Evolutionary conservation across 2,329 filamentous ascomycete species (phyloP), one percentile per base, ranked within the genome.

Genomic region (Scleromitrula shiraiana): DNA sequence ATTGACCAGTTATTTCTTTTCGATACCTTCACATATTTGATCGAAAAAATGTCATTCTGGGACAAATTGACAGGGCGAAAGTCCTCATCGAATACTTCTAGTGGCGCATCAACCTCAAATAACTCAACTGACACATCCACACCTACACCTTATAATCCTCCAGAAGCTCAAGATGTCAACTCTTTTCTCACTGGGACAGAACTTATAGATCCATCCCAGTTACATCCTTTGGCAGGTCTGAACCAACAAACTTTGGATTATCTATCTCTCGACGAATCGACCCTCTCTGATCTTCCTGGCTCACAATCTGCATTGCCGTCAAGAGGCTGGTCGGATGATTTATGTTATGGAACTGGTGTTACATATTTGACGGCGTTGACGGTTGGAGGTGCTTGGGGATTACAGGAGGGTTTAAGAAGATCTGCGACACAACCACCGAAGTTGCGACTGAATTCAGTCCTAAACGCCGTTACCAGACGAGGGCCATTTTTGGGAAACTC

Each of bases 401-500:
- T 98, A 58, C 83, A 86, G 56, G 93, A 98, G 69, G 93, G 93
- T 9, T 70, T 97, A 60, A 81, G 83, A 63, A 83, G 85, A 67
- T 85, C 83, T n/a, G 80, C 80, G 53, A 77, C 72, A 49, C 79
- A 83, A 66, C 83, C 91, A 30, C 91, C 93, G 9, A 94, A 95
- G 74, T 77, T 98, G 67, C 82, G 89, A 54, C 75, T 98, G 56
- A 98, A 98, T 75, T 87, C 86, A 52, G 88, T 95, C 19, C 79
- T 98, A 57, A 98, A 98, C 73, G 88, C 89, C 49, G 82, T 98
- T 53, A 98, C 93, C 51, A 74, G 93, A 62, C 76, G 93, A 67
- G 93, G 93, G 3, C 93, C 93, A 10, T 98, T 96, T 70, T 69
- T 98, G 59, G 93, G 93, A 36, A 98, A 98, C 74, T 95, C 88